Base-by-base conservation (phyloP, 2,329 filamentous ascomycete genomes). In the Colletotrichum zoysiae region DNA sequence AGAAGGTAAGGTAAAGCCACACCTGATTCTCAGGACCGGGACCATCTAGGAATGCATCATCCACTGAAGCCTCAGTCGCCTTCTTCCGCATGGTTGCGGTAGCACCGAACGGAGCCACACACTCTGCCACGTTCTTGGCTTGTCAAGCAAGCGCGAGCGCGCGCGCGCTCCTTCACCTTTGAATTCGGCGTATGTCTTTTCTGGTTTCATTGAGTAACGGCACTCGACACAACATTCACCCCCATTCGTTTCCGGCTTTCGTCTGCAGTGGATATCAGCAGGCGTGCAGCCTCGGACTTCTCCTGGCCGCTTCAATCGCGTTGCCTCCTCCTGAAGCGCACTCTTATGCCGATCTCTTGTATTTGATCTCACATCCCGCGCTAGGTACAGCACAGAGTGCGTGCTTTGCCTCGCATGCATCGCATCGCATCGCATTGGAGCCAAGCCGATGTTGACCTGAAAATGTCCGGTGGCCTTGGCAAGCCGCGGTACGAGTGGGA, bases 381-480 rank as follows among this genome's bases (percentile, higher is more conserved):
- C 33, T 55, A 64, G 64, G 38, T 44, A 18, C 5, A 42, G 14
- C 46, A 60, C 26, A 55, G 35, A 44, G 70, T 55, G 16, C 57
- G 59, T 72, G 55, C 67, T 58, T 57, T 40, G n/a, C 55, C 23
- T 23, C 35, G 4, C 55, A 23, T 56, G 26, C 70, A 51, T 55
- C 38, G 40, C 62, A 71, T 71, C 33, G 53, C 70, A 44, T 66
- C 63, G 42, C 42, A 42, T 58, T 66, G 48, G 65, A 40, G 53
- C 53, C 18, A 42, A 30, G 20, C 50, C 40, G 44, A 44, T 26
- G 40, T 65, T 62, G 67, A 73, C 70, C 70, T 73, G 70, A 71
- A 73, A 73, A 71, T 67, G 48, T 58, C 70, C 56, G 70, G 18
- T 48, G 26, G 67, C 23, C 70, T 73, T 73, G 67, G 67, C 70